A percentile compares a stretch with the other conserved stretches of the same genome.
These are phyloP conservation scores for Cyberlindnera sargentensis DNA, from an alignment of 805 yeast species.

Conservation along the genomic window DNA sequence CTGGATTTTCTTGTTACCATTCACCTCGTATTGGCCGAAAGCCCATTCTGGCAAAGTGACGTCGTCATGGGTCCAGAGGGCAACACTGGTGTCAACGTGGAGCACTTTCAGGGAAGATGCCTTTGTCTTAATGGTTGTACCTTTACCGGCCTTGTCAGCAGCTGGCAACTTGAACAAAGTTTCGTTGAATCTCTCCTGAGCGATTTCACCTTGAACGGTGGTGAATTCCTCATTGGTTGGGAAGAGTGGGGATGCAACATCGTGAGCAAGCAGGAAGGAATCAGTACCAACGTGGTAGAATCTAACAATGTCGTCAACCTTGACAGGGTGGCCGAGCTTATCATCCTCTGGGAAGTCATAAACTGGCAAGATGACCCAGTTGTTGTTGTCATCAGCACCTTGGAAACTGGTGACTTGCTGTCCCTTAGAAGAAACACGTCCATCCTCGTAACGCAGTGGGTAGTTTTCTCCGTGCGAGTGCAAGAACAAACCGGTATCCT, in stretches of 20 bases:
- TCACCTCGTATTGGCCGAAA: slow-evolving; percentile 82
- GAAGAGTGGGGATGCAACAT: slow-evolving; percentile 88
- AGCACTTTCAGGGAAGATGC: slow-evolving; percentile 62
- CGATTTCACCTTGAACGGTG: slow-evolving; percentile 56
- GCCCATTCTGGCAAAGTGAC: slow-evolving; percentile 93
- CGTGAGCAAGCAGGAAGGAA: slow-evolving; percentile 80
- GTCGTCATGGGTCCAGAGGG: slow-evolving; percentile 90
- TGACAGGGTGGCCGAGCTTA: slow-evolving; percentile 42
- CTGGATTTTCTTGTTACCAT: slow-evolving; percentile 79
- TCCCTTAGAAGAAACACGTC: slow-evolving; percentile 87
- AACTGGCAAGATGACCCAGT: slow-evolving; percentile 81
- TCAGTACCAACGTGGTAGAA: slow-evolving; percentile 76
- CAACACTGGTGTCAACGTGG: slow-evolving; percentile 83
- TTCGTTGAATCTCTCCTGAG: slow-evolving; percentile 52
- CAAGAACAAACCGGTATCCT: slow-evolving; percentile 67
- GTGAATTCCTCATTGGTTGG: slow-evolving; percentile 95
- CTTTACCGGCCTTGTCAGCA: slow-evolving; percentile 42
- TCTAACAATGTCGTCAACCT: slow-evolving; percentile 69
- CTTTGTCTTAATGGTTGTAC: slow-evolving; percentile 57
- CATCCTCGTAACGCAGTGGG: slow-evolving; percentile 93
- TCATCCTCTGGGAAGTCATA: slow-evolving; percentile 34
- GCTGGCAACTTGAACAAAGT: slow-evolving; percentile 74
- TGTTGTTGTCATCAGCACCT: slow-evolving; percentile 56
- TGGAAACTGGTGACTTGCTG: slow-evolving; percentile 83
- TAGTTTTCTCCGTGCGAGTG: slow-evolving; percentile 75